Evolutionary conservation across 306 rosid species (phyloP), one percentile per base, ranked within the genome.

Genomic region (Gastrolobium bilobum): DNA sequence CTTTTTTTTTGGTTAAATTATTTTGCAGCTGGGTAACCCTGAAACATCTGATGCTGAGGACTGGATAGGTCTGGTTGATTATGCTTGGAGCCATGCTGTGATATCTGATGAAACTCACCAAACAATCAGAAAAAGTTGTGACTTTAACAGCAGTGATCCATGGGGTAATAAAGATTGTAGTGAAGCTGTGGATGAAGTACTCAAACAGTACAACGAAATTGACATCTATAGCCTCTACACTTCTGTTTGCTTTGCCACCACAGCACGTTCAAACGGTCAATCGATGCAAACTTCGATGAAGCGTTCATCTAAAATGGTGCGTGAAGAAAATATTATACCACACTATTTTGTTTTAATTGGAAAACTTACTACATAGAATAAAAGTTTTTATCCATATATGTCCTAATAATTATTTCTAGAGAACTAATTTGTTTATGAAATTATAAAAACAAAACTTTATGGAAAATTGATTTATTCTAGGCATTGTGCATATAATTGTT

Each of bases 11-110:
- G 0, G 35, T 42, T 35, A 4, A 43, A 63, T 75, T 60, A 6
- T 44, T 46, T 74, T 78, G 68, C 78, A 93, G 98, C 69, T 93
- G 59, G 98, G 97, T 38, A 93, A 94, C 63, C 98, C 97, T 47
- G 97, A 91, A 84, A 94, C 98, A 39, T 90, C 92, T 1, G 98
- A 94, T 77, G 90, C 94, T 33, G 97, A 94, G 60, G 98, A 94
- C 53, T 91, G 97, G 98, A 82, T 84, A 76, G 98, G 98, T 2
- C 73, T 94, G 71, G 94, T 94, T 78, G 98, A 94, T 87, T 94
- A 90, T 84, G 98, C 98, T 14, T 94, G 98, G 98, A 94, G 98
- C 76, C 98, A 94, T 68, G 98, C 98, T 0, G 91, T 94, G 71
- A 73, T 94, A 74, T 91, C 98, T n/a, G 97, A 94, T 72, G 97